phyloP scores from a whole-genome alignment of 805 yeast species.

The Starmerella gropengiesseri region DNA sequence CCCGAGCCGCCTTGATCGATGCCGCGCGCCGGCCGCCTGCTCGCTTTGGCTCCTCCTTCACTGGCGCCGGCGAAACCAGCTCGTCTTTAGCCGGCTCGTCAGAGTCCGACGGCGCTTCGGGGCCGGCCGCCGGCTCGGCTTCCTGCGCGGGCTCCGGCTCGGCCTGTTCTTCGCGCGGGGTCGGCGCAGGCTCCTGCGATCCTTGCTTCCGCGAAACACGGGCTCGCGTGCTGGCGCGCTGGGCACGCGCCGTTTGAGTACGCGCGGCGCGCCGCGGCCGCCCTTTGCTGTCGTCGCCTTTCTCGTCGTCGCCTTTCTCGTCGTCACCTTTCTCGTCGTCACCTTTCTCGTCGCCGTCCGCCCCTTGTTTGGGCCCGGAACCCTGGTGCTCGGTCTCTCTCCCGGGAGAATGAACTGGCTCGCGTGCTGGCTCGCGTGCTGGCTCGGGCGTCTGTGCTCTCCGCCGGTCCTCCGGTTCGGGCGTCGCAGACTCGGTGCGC shows the following conservation, averaged over 20 bases:
- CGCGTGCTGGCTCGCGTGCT: too few species aligned
- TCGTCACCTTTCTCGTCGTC: not conserved
- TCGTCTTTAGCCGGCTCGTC: not conserved
- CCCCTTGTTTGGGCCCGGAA: not conserved
- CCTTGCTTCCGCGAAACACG: too few species aligned
- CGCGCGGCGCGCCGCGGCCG: too few species aligned
- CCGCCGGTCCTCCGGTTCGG: not conserved
- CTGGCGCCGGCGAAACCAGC: too few species aligned
- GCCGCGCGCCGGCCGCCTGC: conserved; percentile 1
- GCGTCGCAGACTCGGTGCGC: not conserved
- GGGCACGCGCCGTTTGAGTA: not conserved
- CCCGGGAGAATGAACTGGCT: too few species aligned
- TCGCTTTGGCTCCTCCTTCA: not conserved
- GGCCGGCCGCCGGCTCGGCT: not conserved
- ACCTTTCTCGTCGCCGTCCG: not conserved
- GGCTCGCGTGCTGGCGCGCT: too few species aligned
- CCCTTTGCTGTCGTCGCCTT: not conserved
- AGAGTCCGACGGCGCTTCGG: not conserved
- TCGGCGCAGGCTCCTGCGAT: too few species aligned
- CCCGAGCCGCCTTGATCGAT: conserved; percentile 1
- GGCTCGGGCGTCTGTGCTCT: not conserved
- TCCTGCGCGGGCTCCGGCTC: not conserved
- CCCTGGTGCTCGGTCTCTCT: too few species aligned
- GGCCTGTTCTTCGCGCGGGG: not conserved
- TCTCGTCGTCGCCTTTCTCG: not conserved